Evolutionary conservation across 1,139 yeast genomes (phyloP).

Genomic region (Suhomyces bribrorum): DNA sequence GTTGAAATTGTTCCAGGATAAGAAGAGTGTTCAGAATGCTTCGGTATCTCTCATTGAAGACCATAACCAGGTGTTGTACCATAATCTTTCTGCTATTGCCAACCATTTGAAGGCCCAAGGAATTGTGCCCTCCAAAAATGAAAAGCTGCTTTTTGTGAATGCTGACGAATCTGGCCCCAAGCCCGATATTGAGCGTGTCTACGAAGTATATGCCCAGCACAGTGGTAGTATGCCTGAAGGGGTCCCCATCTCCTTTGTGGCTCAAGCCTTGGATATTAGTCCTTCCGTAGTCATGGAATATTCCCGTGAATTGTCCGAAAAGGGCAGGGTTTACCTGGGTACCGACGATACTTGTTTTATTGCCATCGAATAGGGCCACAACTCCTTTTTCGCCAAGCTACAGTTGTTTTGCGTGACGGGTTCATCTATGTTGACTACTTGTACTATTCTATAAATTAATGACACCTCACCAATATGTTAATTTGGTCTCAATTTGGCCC

Average conservation of each 20-base stretch:
- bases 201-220: constrained; percentile 51
- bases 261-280: constrained; percentile 54
- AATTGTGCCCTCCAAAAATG: constrained; percentile 18
- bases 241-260: constrained; percentile 62
- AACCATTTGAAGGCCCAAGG: constrained; percentile 60
- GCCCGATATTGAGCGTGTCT: constrained; percentile 45
- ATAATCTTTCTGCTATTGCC: constrained; percentile 70
- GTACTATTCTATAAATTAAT: too few relatives aligned
- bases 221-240: constrained; percentile 69
- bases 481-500: too few relatives aligned
- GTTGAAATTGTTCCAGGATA: constrained; percentile 67
- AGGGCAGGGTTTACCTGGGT: constrained; percentile 67
- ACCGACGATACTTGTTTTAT: constrained; percentile 63
- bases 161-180: constrained; percentile 20
- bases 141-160: constrained; percentile 19
- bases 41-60: constrained; percentile 62
- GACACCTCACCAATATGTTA: too few relatives aligned
- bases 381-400: too few relatives aligned
- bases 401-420: too few relatives aligned
- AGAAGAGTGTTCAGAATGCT: constrained; percentile 65
- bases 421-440: too few relatives aligned
- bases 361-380: constrained; percentile 10
- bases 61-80: constrained; percentile 75
- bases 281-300: constrained; percentile 49
- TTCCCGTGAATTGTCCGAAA: constrained; percentile 58